Evolutionary conservation across 2,329 filamentous ascomycete genomes (phyloP), one percentile per base, ranked within the genome.

Genomic region (Aureobasidium sp.): DNA sequence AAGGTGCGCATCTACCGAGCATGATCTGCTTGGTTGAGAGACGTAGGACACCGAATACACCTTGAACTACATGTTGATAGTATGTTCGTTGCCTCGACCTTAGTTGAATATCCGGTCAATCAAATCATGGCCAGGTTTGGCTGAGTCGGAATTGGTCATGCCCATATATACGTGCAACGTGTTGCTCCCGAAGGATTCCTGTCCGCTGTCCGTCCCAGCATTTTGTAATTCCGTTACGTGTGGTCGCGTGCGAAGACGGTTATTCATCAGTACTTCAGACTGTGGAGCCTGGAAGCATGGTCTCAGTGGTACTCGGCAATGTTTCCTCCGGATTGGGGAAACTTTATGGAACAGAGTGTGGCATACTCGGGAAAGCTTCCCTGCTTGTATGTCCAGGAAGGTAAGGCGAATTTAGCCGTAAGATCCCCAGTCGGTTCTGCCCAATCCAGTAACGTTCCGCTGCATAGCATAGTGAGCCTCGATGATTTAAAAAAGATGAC

Each of bases 1-100:
- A 74, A 79, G 67, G 72, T 77, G 20, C 46, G 62, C n/a, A 60
- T 63, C 13, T 62, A 56, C 20, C 48, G 60, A 43, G 48, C 60
- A 32, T 62, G 51, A 55, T 41, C 17, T 32, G 6, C 36, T 32
- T n/a, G 2, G 2, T 10, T 10, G 15, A 17, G 13, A n/a, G 7
- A 43, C 1, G 24, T 3, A 27, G 24, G 7, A 20, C 24, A 29
- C 26, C 20, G 27, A 7, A 5, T 12, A 39, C 20, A 17, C 27
- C 7, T 10, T 41, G 9, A 5, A 39, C 9, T 37, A 17, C n/a
- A 55, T 41, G 37, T 43, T 8, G n/a, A 43, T 55, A 55, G 26
- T 20, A 41, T 17, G 32, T 12, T 50, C 17, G 27, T 17, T 37
- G n/a, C 44, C 26, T n/a, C 27, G 44, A 27, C 44, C 44, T 29